These are phyloP conservation scores for Fraxinus sp. DNA, from an alignment of 305 asterid species.

Conservation along the genomic window DNA sequence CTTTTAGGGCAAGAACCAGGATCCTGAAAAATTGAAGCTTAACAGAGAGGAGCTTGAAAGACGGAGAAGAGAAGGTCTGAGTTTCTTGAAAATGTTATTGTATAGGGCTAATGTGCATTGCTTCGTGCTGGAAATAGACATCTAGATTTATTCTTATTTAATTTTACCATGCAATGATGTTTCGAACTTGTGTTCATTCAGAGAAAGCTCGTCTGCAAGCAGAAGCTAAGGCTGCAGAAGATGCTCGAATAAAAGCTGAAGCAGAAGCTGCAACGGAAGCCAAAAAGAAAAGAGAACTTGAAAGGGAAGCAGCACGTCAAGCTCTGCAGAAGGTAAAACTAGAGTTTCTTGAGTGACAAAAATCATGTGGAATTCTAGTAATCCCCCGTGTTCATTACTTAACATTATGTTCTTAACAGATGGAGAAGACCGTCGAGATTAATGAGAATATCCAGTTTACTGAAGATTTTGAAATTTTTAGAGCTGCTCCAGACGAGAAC, in stretches of 20 bases:
- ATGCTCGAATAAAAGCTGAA: conserved; percentile 64
- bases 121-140: neutral
- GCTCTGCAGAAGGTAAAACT: neutral
- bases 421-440: conserved; percentile 79
- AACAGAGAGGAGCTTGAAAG: neutral
- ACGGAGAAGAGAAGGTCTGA: neutral
- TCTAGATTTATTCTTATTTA: neutral
- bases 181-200: conserved; percentile 17
- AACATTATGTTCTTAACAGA: conserved; percentile 31
- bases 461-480: conserved; percentile 70
- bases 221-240: conserved; percentile 26
- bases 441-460: conserved; percentile 58
- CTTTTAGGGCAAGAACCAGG: neutral
- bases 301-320: conserved; percentile 79
- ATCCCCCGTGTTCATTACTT: neutral
- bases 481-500: neutral
- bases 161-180: neutral
- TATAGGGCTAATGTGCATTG: neutral
- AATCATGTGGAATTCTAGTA: neutral
- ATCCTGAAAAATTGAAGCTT: neutral
- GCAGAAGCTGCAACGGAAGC: conserved; percentile 64
- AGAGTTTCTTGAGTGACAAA: neutral
- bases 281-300: conserved; percentile 56
- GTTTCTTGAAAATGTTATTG: neutral
- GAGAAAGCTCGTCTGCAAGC: conserved; percentile 79